Base-by-base conservation (phyloP, 768 basidiomycete genomes). In the Tulasnella sp. region DNA sequence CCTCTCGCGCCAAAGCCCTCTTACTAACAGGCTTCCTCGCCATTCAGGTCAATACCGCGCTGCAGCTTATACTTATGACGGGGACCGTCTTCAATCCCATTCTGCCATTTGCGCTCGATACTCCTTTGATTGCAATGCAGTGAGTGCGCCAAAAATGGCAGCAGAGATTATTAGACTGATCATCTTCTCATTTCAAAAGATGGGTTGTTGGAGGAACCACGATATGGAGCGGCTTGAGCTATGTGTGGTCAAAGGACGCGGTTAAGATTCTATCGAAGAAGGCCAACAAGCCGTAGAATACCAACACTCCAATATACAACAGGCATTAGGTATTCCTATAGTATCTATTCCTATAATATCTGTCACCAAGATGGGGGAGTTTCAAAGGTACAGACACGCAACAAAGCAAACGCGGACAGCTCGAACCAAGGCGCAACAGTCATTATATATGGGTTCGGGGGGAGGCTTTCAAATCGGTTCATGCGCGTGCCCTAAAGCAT, bases 41-140 rank as follows among this genome's bases (percentile, higher is more conserved):
- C n/a, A 56, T 23, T 0, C 64, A 96, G 89, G 77, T 90, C 62
- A 99, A 99, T 69, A 99, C 95, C 0, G 85, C 85, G 5, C 78
- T 97, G 4, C 95, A 99, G 70, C 81, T 99, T 11, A 71, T 86
- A 5, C 75, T 99, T 17, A 96, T 99, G 88, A 94, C 91, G 1
- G 71, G 75, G 0, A 94, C 91, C 3, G 95, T 93, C 0, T 75
- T 95, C 59, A 83, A 82, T 49, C 94, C 94, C 0, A 75, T 98
- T 30, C 70, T 89, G 3, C 81, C 87, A 0, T 67, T 73, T 4
- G 80, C 85, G 27, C 70, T 89, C 4, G 67, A 72, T 2, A 34
- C 75, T 43, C 74, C 80, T 23, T 72, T 97, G 10, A 76, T 76
- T 49, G 81, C 78, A 10, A 74, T 94, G 58, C 90, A 94, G 91